Conservation (phyloP, 805 yeast genomes). For the Ogataea haglerorum region DNA sequence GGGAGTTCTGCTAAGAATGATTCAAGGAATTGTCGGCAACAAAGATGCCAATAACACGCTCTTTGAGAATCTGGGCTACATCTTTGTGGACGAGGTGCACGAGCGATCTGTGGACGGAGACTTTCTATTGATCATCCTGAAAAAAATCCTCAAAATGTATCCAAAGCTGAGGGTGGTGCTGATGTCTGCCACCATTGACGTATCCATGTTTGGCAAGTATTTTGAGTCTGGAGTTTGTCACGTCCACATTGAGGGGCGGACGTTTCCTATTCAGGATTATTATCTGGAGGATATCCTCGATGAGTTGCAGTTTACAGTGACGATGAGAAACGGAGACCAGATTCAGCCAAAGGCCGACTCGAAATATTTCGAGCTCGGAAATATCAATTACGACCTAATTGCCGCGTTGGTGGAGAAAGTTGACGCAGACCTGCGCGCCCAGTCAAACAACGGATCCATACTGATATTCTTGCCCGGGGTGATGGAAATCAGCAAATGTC, state of each 20-base stretch:
- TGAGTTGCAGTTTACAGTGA: conserved; percentile 53
- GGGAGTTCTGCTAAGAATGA: conserved; percentile 84
- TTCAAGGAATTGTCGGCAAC: conserved; percentile 49
- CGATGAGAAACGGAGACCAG: conserved; percentile 32
- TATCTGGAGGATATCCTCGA: conserved; percentile 67
- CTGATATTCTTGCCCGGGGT: conserved; percentile 88
- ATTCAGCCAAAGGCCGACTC: conserved; percentile 63
- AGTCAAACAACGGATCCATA: conserved; percentile 62
- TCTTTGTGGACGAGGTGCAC: conserved; percentile 94
- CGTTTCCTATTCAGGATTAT: conserved; percentile 81
- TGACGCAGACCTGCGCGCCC: conserved; percentile 43
- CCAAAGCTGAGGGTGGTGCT: conserved; percentile 65
- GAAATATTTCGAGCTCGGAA: conserved; percentile 59
- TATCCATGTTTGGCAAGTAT: conserved; percentile 60
- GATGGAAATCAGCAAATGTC: conserved; percentile 73
- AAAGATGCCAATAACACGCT: conserved; percentile 31
- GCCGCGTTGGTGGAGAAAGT: conserved; percentile 51
- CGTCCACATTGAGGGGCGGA: conserved; percentile 86
- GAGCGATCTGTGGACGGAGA: conserved; percentile 92
- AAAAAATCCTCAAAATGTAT: conserved; percentile 48
- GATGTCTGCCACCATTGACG: conserved; percentile 93
- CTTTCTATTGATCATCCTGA: conserved; percentile 72
- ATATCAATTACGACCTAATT: conserved; percentile 72
- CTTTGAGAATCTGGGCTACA: conserved; percentile 57
- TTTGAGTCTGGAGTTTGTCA: conserved; percentile 55